Percentiles rank a stretch among this genome's conserved stretches.
These are phyloP conservation scores for Hymenochaete sp. DNA, from an alignment of 1,284 basidiomycete species.

Conservation along the genomic window DNA sequence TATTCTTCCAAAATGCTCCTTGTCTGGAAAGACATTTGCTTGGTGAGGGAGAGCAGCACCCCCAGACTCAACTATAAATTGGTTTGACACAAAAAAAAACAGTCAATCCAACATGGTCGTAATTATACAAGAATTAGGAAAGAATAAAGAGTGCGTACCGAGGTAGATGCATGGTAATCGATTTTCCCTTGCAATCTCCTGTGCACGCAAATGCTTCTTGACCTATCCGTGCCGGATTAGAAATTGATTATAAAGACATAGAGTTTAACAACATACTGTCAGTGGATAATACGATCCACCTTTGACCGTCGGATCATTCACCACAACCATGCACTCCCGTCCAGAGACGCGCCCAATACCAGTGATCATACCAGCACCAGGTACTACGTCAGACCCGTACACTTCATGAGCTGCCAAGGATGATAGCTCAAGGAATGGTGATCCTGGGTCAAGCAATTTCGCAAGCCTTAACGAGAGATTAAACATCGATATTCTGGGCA, in stretches of 20 bases:
- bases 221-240: slow-evolving; percentile 38
- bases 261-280: slow-evolving; percentile 44
- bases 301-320: slow-evolving; percentile 92
- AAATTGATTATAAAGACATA: slow-evolving; percentile 5
- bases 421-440: slow-evolving; percentile 87
- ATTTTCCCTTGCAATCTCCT: slow-evolving; percentile 88
- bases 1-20: slow-evolving; percentile 90
- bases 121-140: background rate
- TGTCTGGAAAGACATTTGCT: slow-evolving; percentile 87
- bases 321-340: slow-evolving; percentile 80
- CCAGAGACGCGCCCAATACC: slow-evolving; percentile 80
- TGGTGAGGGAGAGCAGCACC: slow-evolving; percentile 91
- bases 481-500: background rate
- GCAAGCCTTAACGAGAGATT: slow-evolving; percentile 37
- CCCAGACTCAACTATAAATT: slow-evolving; percentile 73
- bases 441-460: slow-evolving; percentile 73
- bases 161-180: slow-evolving; percentile 88
- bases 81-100: background rate
- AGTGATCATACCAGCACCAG: slow-evolving; percentile 86
- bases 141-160: slow-evolving; percentile 37
- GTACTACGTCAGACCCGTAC: slow-evolving; percentile 71
- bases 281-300: slow-evolving; percentile 91
- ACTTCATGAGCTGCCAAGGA: slow-evolving; percentile 82
- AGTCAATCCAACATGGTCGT: background rate
- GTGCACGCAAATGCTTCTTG: slow-evolving; percentile 92